Base-by-base conservation (phyloP, 306 rosid species). In the Spatholobus suberectus region DNA sequence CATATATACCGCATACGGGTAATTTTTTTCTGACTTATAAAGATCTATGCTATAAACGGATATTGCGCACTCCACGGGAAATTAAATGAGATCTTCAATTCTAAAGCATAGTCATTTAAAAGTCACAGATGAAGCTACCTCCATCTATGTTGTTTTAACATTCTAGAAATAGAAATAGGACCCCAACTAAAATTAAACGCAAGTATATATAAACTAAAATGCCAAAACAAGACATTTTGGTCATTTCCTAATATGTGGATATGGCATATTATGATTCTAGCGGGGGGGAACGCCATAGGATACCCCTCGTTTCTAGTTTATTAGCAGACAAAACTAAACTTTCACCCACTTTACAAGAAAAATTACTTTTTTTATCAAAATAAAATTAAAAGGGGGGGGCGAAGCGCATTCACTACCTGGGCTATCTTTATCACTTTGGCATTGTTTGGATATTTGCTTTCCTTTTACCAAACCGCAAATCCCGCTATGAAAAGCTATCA, bases 271-370 rank as follows among this genome's bases (percentile, higher is more conserved):
- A 51, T 61, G 75, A 32, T 67, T 82, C 44, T 58, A 54, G 11
- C 46, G 41, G 5, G 11, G 1, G 26, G 59, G 40, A 14, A 24
- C 63, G 47, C 57, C 89, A 86, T 78, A 78, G 62, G 69, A 85
- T 82, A 29, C 75, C 71, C 41, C 14, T 40, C 58, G 46, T 44
- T 73, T 86, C 6, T 35, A 21, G 38, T 73, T 78, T 73, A 46
- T 82, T 73, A 86, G 65, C 29, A 43, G 85, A 76, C 87, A 83
- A 83, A 70, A 75, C 77, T 75, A 72, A 68, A 83, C 85, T 83
- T 83, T 86, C 82, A 75, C 81, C 46, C 83, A 69, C 85, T 69
- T 75, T 70, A 70, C 77, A 51, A 29, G 72, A 86, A 83, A 79
- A 68, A 21, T 40, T 23, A 32, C 57, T 4, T 68, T 73, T 67